Base-by-base conservation (phyloP, 1,139 yeast genomes). In the Kodamaea alishanica region DNA sequence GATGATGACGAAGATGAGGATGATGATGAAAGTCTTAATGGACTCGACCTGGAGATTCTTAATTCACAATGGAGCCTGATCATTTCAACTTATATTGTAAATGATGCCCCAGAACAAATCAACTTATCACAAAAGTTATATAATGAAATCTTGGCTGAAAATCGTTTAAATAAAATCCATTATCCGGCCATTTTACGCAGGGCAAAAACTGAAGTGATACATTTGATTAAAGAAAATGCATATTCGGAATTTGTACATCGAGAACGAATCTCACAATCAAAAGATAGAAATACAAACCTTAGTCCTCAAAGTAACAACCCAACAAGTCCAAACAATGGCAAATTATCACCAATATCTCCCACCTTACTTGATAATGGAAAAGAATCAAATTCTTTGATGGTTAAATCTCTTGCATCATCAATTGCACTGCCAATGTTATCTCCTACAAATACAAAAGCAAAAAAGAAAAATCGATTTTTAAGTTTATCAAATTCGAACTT, bases 141-240 rank as follows among this genome's bases (percentile, higher is more conserved):
- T 39, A 52, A 58, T 28, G 56, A 56, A 26, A 59, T 73, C 32
- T 48, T 65, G 7, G 41, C 45, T n/a, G 74, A 67, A 40, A 43
- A 56, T 20, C 44, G 47, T 2, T 29, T 23, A 15, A 47, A 54
- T 28, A 39, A 47, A 5, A 53, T 60, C 26, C 78, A 73, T 40
- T 58, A 67, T 8, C 79, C 79, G 0, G 35, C 47, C 11, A 55
- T 61, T 1, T 54, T 75, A n/a, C 40, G 64, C 26, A 59, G 57
- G n/a, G 75, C 77, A 3, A 68, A 68, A 46, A 61, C 63, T 38
- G 75, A 72, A 35, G 67, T 70, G 6, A 38, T 71, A 24, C 73
- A 67, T 42, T 45, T 75, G 24, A 50, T 75, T 28, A 62, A 73
- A 43, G 79, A 73, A 46, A 75, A 74, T 46, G 73, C 65, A 5